Evolutionary conservation across 139 green algal genomes (phyloP), one percentile per base, ranked within the genome.

Genomic region (Chlorella sp.): DNA sequence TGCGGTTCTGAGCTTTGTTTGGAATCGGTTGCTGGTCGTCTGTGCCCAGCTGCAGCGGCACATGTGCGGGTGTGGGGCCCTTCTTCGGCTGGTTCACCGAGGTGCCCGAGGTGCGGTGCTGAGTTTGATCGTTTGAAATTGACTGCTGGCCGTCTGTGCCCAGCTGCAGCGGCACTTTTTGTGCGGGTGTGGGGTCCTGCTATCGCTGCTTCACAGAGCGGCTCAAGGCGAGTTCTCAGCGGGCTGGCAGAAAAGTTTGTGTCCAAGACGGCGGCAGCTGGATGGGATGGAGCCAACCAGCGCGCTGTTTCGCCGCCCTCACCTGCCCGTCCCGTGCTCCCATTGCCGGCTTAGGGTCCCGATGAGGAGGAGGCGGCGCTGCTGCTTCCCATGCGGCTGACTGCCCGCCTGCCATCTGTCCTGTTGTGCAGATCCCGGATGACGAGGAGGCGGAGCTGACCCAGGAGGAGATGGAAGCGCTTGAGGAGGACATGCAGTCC

Each of bases 391-490:
- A 2, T 9, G 3, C 14, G 36, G 32, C 32, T 22, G 26, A 36
- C 64, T 40, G 14, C 32, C 64, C 32, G 19, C 64, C 19, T 40
- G 32, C 32, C 64, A n/a, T n/a, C n/a, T n/a, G n/a, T n/a, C 17
- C 32, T 40, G 51, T 60, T 26, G 32, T 62, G 30, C 80, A 95
- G 86, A 86, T 98, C 4, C 94, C 95, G 5, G 93, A 94, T 26
- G 92, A 95, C 19, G 92, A 96, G 43, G 94, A 95, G 20, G 91
- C 93, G 51, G 93, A 98, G 46, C 84, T 98, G 41, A 91, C 94
- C 5, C 94, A 98, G 81, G 93, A 98, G 83, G 93, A 96, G 73
- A 94, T 96, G 90, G 96, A 99, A 87, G 85, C 93, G 86, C 91
- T 99, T 58, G 94, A 98, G 84, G 92, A 92, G 26, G 87, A 91